A percentile compares a stretch with the other conserved stretches of the same genome.
Conservation (phyloP, 306 rosid species). For the Lagenaria siceraria region DNA sequence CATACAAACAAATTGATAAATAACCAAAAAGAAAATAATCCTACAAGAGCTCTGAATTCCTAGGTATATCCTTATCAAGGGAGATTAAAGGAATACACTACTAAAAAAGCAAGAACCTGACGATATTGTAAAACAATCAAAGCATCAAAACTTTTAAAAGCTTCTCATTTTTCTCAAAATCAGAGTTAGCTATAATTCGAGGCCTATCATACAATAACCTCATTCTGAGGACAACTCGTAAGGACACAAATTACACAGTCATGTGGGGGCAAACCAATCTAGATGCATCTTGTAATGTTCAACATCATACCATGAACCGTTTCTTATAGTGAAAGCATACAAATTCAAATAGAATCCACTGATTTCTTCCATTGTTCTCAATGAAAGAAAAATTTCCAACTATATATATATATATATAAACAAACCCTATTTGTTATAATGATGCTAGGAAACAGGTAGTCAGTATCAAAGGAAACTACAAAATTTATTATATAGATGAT, state of each 20-base stretch:
- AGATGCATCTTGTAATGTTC: not conserved
- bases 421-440: not conserved
- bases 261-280: not conserved
- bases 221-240: not conserved
- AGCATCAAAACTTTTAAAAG: not conserved
- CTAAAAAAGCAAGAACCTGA: not conserved
- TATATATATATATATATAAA: too few relatives aligned
- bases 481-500: not conserved
- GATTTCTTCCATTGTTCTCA: not conserved
- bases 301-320: not conserved
- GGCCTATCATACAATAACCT: not conserved
- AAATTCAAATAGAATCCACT: not conserved
- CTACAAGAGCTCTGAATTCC: not conserved
- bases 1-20: not conserved
- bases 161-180: not conserved
- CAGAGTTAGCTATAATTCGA: not conserved
- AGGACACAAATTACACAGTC: not conserved
- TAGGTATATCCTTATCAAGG: not conserved
- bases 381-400: not conserved
- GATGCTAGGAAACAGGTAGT: not conserved
- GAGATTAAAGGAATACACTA: not conserved
- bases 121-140: not conserved
- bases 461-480: not conserved
- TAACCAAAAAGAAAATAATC: not conserved
- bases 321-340: not conserved